These are phyloP conservation scores for Letharia lupina DNA, from an alignment of 495 filamentous ascomycete genomes.

Conservation along the genomic window DNA sequence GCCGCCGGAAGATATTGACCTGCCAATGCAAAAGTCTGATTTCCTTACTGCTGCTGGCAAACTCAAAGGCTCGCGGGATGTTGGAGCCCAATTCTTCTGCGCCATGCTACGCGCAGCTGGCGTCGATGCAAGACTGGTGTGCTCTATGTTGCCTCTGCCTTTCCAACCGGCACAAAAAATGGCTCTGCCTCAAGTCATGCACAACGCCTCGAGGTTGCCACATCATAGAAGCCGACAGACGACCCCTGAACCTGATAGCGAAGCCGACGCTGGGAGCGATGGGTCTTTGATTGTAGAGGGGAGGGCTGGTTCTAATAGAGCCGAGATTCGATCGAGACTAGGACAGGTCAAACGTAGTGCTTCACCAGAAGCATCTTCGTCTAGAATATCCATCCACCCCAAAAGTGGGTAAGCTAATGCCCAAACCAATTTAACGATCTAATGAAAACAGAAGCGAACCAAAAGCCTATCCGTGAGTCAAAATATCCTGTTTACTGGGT, in stretches of 20 bases:
- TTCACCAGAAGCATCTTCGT: neutral
- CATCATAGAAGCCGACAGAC: neutral
- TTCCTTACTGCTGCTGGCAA: constrained; percentile 59
- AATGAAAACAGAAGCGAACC: constrained; percentile 5
- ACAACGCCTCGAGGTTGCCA: neutral
- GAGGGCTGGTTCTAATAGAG: neutral
- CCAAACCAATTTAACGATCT: neutral
- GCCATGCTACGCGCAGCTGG: constrained; percentile 68
- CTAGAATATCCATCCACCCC: constrained; percentile 11
- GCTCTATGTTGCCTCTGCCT: constrained; percentile 78
- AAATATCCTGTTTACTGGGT: constrained; percentile 85
- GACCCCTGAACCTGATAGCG: constrained; percentile 19
- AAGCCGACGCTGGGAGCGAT: constrained; percentile 6
- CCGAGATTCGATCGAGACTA: neutral
- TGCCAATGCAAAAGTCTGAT: constrained; percentile 43
- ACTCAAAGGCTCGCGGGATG: constrained; percentile 72
- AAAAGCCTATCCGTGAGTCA: constrained; percentile 46
- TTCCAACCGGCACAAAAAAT: constrained; percentile 56
- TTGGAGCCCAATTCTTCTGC: constrained; percentile 86
- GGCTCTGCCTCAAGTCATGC: constrained; percentile 26
- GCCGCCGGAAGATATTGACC: constrained; percentile 44
- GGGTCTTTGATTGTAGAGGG: neutral
- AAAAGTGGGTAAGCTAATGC: constrained; percentile 24
- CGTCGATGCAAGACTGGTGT: constrained; percentile 80
- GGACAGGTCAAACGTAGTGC: neutral